Percentiles rank a stretch among this genome's conserved stretches.
Conservation (phyloP, 169 alveolate genomes). For the Eimeria acervulina region DNA sequence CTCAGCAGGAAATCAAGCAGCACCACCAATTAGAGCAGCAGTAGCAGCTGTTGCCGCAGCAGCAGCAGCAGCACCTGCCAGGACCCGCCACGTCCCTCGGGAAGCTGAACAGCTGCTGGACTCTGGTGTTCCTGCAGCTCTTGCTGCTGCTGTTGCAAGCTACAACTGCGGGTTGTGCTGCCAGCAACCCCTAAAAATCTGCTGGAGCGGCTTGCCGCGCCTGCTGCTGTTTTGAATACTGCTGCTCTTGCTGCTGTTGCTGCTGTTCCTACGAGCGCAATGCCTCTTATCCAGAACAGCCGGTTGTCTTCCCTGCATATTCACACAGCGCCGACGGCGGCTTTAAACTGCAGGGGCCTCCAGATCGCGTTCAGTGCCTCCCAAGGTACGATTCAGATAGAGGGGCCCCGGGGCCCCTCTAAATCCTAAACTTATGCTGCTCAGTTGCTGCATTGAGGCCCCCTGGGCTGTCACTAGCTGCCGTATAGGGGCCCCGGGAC, state of each 20-base stretch:
- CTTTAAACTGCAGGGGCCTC: background rate
- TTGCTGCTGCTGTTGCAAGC: background rate
- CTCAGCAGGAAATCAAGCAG: slow-evolving; percentile 6
- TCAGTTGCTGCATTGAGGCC: background rate
- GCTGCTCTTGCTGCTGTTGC: background rate
- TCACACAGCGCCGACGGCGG: background rate
- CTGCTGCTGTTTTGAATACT: background rate
- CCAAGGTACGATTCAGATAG: background rate
- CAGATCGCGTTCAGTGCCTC: background rate
- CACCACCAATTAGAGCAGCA: background rate
- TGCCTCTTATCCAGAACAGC: background rate
- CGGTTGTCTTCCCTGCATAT: background rate
- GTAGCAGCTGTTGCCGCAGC: background rate
- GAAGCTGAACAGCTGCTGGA: background rate
- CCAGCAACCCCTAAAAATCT: background rate
- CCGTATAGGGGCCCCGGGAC: background rate
- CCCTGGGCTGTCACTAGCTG: background rate
- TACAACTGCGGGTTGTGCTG: background rate
- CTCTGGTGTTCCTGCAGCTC: background rate
- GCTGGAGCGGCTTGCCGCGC: background rate
- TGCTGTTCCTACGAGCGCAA: background rate
- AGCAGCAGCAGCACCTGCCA: slow-evolving; percentile 21
- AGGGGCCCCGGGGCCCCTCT: background rate
- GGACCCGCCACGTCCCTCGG: background rate
- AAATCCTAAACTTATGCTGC: too few species aligned